Conservation (phyloP, 2,329 filamentous ascomycete species). For the Cladosporium sp. region DNA sequence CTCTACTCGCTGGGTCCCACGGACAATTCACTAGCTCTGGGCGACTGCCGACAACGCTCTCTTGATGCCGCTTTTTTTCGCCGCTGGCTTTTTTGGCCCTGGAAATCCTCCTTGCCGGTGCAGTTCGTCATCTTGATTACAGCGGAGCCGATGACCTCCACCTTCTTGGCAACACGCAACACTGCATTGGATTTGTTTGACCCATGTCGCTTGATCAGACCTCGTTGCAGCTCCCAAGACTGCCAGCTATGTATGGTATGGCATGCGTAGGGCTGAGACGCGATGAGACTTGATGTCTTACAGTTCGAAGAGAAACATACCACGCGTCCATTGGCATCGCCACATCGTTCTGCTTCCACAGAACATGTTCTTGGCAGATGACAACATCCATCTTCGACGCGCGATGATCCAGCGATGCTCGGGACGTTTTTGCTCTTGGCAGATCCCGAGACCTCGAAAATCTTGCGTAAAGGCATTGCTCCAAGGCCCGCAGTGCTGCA, state of each 20-base stretch:
- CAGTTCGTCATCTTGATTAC: not conserved
- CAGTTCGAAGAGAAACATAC: not conserved
- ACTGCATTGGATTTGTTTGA: not conserved
- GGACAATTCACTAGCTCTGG: not conserved
- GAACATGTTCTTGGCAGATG: constrained; percentile 1
- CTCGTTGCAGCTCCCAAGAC: not conserved
- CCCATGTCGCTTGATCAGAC: not conserved
- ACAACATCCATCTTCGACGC: not conserved
- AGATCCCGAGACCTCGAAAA: constrained; percentile 1
- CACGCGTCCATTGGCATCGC: not conserved
- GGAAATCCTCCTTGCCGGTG: not conserved
- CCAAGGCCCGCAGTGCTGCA: not conserved
- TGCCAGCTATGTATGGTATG: not conserved
- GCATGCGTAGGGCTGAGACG: constrained; percentile 2
- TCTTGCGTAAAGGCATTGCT: constrained; percentile 17
- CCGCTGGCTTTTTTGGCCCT: not conserved
- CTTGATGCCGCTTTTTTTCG: not conserved
- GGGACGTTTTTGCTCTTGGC: constrained; percentile 18
- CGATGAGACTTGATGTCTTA: not conserved
- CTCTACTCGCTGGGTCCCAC: not conserved
- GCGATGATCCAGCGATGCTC: constrained; percentile 17
- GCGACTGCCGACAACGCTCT: not conserved
- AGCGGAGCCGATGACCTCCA: constrained; percentile 1
- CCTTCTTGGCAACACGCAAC: constrained; percentile 1
- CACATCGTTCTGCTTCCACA: not conserved